These are phyloP conservation scores for Agapanthus africanus DNA, from an alignment of 106 monocot species.

Conservation along the genomic window DNA sequence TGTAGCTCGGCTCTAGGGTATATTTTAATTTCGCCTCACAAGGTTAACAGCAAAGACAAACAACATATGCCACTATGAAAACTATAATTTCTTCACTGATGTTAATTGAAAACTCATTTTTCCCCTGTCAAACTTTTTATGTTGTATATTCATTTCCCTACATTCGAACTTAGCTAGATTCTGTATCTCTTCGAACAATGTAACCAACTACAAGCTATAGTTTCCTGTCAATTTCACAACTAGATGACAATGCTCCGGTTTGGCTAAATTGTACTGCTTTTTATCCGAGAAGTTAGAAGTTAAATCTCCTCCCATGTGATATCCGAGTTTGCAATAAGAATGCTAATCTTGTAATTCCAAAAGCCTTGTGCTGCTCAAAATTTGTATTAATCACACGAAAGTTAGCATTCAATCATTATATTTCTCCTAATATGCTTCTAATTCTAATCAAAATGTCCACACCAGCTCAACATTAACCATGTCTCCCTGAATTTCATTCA, in stretches of 20 bases:
- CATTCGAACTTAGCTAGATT: background rate
- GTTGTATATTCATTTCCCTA: background rate
- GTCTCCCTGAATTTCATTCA: too few relatives aligned
- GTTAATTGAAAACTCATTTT: background rate
- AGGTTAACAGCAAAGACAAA: background rate
- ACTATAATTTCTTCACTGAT: background rate
- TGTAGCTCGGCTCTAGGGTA: background rate
- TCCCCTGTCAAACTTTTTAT: background rate
- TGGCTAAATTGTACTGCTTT: too few relatives aligned
- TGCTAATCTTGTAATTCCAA: too few relatives aligned
- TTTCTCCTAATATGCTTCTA: background rate
- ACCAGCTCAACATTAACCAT: background rate
- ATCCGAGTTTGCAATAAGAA: too few relatives aligned
- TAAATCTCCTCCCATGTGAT: too few relatives aligned
- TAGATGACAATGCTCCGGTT: too few relatives aligned
- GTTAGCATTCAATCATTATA: too few relatives aligned
- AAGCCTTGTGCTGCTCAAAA: too few relatives aligned
- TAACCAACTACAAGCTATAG: background rate
- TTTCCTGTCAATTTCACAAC: too few relatives aligned
- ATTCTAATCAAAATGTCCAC: background rate
- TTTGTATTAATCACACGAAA: too few relatives aligned
- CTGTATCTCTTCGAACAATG: background rate
- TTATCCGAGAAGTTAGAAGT: too few relatives aligned
- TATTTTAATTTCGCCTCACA: background rate
- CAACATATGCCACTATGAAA: background rate